phyloP scores from a whole-genome alignment of 768 basidiomycete genomes.

The Crassisporium funariophilum region DNA sequence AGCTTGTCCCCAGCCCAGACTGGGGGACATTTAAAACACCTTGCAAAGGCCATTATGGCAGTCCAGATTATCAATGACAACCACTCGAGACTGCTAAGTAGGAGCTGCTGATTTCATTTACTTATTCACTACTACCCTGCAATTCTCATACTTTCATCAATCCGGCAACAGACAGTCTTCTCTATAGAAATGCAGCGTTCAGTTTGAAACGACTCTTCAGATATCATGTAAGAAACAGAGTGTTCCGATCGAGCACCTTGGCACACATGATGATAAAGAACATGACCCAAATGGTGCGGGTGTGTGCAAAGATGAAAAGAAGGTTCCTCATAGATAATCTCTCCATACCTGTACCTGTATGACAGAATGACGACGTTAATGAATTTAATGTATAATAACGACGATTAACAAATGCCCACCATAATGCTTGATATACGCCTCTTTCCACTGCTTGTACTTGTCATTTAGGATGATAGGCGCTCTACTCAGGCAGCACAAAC shows the following conservation, averaged over 20 bases:
- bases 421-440: not conserved
- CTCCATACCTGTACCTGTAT: not conserved
- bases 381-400: not conserved
- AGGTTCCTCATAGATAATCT: not conserved
- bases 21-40: too few species aligned
- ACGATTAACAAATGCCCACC: not conserved
- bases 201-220: too few species aligned
- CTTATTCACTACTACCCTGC: too few species aligned
- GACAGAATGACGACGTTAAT: too few species aligned
- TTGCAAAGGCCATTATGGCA: too few species aligned
- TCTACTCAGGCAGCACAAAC: not conserved
- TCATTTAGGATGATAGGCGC: not conserved
- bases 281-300: not conserved
- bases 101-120: too few species aligned
- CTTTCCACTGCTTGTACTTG: not conserved
- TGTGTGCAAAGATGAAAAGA: not conserved
- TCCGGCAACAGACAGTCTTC: too few species aligned
- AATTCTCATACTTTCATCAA: too few species aligned
- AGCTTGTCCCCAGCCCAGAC: too few species aligned
- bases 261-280: not conserved
- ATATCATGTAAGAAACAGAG: not conserved
- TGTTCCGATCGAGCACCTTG: not conserved
- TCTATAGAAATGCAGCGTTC: too few species aligned
- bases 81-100: too few species aligned
- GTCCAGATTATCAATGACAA: too few species aligned